Conservation (phyloP, 805 yeast genomes). For the Debaryomyces tyrocola region DNA sequence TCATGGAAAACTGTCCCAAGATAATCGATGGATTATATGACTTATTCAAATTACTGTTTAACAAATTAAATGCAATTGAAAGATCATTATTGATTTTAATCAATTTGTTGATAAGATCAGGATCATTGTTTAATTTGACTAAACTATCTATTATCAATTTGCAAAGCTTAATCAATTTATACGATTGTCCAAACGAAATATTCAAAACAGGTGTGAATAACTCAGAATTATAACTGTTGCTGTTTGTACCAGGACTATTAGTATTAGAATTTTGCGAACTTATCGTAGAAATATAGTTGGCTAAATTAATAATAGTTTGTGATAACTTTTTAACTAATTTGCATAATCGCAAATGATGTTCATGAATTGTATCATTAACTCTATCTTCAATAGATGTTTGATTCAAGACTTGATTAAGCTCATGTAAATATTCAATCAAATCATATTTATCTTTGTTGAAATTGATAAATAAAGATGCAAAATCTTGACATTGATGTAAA, state of each 20-base stretch:
- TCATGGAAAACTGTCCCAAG: constrained; percentile 24
- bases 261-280: constrained; percentile 6
- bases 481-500: constrained; percentile 3
- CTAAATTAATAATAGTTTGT: constrained; percentile 24
- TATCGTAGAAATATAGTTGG: constrained; percentile 27
- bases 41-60: constrained; percentile 24
- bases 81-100: constrained; percentile 38
- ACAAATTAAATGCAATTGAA: constrained; percentile 30
- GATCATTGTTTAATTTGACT: constrained; percentile 17
- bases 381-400: constrained; percentile 14
- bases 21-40: constrained; percentile 6
- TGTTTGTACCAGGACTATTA: background rate
- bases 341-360: constrained; percentile 39
- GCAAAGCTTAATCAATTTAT: constrained; percentile 33
- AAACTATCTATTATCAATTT: constrained; percentile 36
- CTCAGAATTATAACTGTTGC: constrained; percentile 5
- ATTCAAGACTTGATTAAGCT: constrained; percentile 18
- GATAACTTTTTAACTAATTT: constrained; percentile 38
- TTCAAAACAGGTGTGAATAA: constrained; percentile 32
- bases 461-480: constrained; percentile 20
- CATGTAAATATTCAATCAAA: constrained; percentile 34
- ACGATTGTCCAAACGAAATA: constrained; percentile 31
- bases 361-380: constrained; percentile 27
- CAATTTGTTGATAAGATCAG: constrained; percentile 29
- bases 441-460: constrained; percentile 36